phyloP scores from a whole-genome alignment of 371 early-diverging fungal species.

The Zychaea mexicana region DNA sequence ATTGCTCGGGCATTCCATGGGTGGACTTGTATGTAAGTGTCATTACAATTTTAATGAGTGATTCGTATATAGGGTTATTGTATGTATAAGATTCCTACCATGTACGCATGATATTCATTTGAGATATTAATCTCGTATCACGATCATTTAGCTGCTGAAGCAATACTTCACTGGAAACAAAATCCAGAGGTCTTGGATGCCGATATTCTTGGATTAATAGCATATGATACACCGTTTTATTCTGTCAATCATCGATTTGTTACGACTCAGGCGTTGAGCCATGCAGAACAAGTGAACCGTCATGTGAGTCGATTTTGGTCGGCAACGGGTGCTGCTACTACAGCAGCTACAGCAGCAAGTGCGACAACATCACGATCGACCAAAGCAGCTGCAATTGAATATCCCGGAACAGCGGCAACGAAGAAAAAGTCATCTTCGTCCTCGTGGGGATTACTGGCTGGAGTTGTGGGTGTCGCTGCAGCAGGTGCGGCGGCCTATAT shows the following conservation, averaged over 20 bases:
- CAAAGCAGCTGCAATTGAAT: neutral
- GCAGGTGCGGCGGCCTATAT: constrained; percentile 51
- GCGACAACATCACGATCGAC: neutral
- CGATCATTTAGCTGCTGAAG: constrained; percentile 55
- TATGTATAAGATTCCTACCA: too few species aligned
- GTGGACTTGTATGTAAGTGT: constrained; percentile 63
- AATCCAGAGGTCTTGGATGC: constrained; percentile 19
- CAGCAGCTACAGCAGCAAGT: neutral
- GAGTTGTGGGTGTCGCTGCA: constrained; percentile 54
- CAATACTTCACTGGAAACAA: constrained; percentile 40
- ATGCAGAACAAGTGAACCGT: constrained; percentile 21
- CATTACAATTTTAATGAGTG: too few species aligned
- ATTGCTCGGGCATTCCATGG: constrained; percentile 63
- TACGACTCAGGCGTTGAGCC: constrained; percentile 32
- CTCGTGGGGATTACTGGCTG: constrained; percentile 53
- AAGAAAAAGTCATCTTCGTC: constrained; percentile 3
- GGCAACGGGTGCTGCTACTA: neutral
- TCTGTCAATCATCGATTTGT: constrained; percentile 53
- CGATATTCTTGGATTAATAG: constrained; percentile 56
- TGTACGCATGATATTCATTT: neutral
- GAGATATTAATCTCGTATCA: neutral
- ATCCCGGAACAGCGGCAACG: neutral
- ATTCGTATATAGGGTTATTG: too few species aligned
- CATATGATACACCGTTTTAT: constrained; percentile 66
- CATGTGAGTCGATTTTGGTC: constrained; percentile 9